Evolutionary conservation across 164 flowering plant genomes (phyloP).

Genomic region (Protea cynaroides): DNA sequence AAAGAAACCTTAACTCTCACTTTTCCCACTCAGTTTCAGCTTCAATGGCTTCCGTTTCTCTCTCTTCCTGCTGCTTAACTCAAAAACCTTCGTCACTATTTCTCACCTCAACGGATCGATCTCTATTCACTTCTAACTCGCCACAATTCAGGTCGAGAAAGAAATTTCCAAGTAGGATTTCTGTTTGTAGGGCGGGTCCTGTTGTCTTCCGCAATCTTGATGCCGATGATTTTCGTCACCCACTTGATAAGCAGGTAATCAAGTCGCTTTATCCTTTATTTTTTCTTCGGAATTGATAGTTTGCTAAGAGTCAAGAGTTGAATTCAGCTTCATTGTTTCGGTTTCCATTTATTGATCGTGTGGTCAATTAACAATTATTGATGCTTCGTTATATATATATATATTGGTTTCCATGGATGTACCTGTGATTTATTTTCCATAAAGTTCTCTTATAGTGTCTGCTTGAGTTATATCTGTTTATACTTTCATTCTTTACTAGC

Average conservation of each 20-base stretch:
- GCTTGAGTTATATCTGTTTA: too few relatives aligned
- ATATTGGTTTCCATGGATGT: background rate
- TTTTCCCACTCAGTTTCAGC: background rate
- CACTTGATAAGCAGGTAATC: slow-evolving; percentile 32
- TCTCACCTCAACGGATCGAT: background rate
- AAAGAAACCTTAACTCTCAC: background rate
- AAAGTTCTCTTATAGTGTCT: too few relatives aligned
- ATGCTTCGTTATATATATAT: too few relatives aligned
- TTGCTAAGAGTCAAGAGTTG: background rate
- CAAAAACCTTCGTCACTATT: background rate
- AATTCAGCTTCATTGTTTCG: background rate
- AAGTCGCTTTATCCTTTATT: background rate
- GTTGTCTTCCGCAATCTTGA: slow-evolving; percentile 27
- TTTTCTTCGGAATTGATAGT: background rate
- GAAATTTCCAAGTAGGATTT: slow-evolving; percentile 4
- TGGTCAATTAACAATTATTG: too few relatives aligned
- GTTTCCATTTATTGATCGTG: too few relatives aligned
- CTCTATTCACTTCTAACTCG: background rate
- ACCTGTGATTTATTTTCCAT: too few relatives aligned
- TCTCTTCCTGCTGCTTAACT: slow-evolving; percentile 13
- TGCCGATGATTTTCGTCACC: slow-evolving; percentile 34
- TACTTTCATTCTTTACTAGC: background rate
- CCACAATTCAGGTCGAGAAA: slow-evolving; percentile 5
- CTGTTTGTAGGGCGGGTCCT: slow-evolving; percentile 11
- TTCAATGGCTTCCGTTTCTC: slow-evolving; percentile 21